These are phyloP conservation scores for Penicillium sp. DNA, from an alignment of 2,329 filamentous ascomycete genomes.

Conservation along the genomic window DNA sequence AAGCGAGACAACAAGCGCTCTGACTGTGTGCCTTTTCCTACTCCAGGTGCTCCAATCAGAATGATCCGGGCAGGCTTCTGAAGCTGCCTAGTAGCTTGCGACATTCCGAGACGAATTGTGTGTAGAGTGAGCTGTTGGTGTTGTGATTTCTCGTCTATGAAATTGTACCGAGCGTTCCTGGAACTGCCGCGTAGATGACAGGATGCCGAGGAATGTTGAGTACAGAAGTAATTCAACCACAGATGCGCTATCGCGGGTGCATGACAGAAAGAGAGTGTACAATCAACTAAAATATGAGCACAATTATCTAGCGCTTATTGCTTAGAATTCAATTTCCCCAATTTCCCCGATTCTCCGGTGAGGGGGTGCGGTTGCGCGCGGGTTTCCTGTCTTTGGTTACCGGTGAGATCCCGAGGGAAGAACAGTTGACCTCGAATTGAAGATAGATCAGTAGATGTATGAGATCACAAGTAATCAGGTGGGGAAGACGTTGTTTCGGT, in stretches of 20 bases:
- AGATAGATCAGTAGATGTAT: neutral
- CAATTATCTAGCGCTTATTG: conserved; percentile 12
- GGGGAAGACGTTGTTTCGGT: neutral
- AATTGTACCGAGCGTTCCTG: conserved; percentile 8
- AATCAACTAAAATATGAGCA: conserved; percentile 11
- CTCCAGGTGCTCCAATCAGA: conserved; percentile 91
- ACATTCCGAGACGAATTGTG: conserved; percentile 22
- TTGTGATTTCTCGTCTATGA: conserved; percentile 1
- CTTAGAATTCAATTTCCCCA: neutral
- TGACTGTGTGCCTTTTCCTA: conserved; percentile 95
- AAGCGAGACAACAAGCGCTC: conserved; percentile 84
- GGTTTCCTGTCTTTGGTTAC: conserved; percentile 31
- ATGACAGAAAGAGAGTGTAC: neutral
- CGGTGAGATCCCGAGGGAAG: conserved; percentile 31
- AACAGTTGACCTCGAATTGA: neutral
- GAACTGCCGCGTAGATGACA: conserved; percentile 8
- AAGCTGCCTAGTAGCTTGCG: conserved; percentile 54
- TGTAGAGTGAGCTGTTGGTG: neutral
- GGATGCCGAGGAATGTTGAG: conserved; percentile 4
- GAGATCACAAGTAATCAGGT: neutral
- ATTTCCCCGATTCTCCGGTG: conserved; percentile 5
- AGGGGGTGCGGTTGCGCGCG: conserved; percentile 26
- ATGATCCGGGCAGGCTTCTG: conserved; percentile 86
- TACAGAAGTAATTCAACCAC: neutral
- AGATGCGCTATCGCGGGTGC: conserved; percentile 5